phyloP scores from a whole-genome alignment of 106 monocot species.

The Acorus calamus region DNA sequence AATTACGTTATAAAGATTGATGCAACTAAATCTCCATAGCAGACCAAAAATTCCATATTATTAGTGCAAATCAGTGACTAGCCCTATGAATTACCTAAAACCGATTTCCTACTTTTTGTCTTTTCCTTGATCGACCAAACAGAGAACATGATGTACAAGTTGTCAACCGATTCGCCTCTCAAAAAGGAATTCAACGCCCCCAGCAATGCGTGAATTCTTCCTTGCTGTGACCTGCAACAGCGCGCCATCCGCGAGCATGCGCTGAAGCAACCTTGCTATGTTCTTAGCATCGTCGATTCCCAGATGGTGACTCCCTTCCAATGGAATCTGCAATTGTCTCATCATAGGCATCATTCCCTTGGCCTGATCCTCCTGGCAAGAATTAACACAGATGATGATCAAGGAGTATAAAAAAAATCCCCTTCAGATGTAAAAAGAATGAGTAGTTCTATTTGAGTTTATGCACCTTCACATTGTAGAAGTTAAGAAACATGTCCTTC shows the following conservation, averaged over 20 bases:
- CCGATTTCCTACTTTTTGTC: no score
- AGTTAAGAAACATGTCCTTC: slow-evolving; percentile 92
- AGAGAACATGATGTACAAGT: no score
- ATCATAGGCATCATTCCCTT: slow-evolving; percentile 94
- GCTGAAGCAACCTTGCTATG: slow-evolving; percentile 69
- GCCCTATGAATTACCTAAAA: no score
- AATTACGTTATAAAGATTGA: no score
- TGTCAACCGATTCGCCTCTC: slow-evolving; percentile 56
- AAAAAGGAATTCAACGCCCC: slow-evolving; percentile 66
- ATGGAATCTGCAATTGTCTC: slow-evolving; percentile 62
- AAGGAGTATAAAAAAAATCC: neutral
- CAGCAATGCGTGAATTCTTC: slow-evolving; percentile 24
- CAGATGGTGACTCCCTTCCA: slow-evolving; percentile 82
- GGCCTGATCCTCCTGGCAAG: slow-evolving; percentile 26
- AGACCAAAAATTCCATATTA: no score
- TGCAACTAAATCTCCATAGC: no score
- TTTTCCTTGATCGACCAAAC: no score
- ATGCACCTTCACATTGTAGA: slow-evolving; percentile 68
- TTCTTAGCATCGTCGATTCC: slow-evolving; percentile 92
- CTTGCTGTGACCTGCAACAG: slow-evolving; percentile 65
- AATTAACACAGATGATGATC: neutral
- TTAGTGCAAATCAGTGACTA: no score
- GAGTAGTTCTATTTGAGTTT: neutral
- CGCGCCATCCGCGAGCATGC: slow-evolving; percentile 68
- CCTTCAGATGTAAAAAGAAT: neutral